These are phyloP conservation scores for Coemansia furcata DNA, from an alignment of 192 early-diverging fungal genomes.

Conservation along the genomic window DNA sequence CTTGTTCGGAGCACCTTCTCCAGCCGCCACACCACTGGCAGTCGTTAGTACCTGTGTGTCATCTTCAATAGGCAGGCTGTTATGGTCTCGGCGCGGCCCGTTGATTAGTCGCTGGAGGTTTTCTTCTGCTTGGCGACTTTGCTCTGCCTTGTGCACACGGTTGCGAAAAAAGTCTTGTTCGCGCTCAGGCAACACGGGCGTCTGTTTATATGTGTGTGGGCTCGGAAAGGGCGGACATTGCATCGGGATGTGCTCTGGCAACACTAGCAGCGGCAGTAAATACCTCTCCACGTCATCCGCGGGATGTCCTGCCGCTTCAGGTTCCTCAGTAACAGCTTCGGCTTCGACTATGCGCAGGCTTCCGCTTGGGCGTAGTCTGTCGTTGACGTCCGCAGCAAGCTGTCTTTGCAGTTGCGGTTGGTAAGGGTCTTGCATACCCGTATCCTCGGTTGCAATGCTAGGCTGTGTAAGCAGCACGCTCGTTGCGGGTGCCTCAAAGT, in stretches of 20 bases:
- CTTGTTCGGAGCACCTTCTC: slow-evolving; percentile 5
- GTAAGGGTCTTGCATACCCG: neutral
- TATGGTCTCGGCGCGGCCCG: slow-evolving; percentile 16
- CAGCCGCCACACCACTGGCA: neutral
- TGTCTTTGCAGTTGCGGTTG: neutral
- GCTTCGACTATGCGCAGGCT: neutral
- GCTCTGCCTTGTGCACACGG: slow-evolving; percentile 52
- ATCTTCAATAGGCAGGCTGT: neutral
- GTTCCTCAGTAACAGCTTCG: neutral
- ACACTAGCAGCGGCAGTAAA: slow-evolving; percentile 16
- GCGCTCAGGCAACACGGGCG: slow-evolving; percentile 45
- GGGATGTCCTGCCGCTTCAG: neutral
- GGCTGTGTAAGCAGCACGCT: slow-evolving; percentile 4
- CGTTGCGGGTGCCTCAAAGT: slow-evolving; percentile 43
- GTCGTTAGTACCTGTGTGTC: neutral
- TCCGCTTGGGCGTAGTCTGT: neutral
- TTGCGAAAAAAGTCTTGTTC: slow-evolving; percentile 53
- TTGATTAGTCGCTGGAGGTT: slow-evolving; percentile 51
- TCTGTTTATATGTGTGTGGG: slow-evolving; percentile 49
- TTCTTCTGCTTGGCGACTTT: slow-evolving; percentile 51
- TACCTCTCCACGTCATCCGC: slow-evolving; percentile 21
- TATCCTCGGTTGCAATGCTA: neutral
- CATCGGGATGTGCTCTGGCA: slow-evolving; percentile 35
- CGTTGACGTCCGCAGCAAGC: neutral
- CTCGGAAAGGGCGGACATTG: slow-evolving; percentile 48